Conservation (phyloP, 495 filamentous ascomycete genomes). For the Immersiella caudata region DNA sequence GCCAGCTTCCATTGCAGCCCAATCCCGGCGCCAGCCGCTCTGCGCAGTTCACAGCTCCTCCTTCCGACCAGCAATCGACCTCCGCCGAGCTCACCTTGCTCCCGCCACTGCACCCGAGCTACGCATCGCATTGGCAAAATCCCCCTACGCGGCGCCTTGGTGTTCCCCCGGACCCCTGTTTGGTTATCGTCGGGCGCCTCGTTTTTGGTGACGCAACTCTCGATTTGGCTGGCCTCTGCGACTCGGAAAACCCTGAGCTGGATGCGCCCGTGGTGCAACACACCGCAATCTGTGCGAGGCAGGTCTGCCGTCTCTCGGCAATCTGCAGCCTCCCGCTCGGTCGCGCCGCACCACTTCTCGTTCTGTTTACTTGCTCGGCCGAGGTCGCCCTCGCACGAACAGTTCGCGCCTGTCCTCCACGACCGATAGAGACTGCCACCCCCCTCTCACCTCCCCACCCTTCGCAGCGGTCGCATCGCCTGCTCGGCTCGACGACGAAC, state of each 20-base stretch:
- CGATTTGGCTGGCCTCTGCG: background rate
- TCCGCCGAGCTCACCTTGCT: background rate
- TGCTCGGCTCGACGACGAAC: conserved; percentile 1
- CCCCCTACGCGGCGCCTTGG: background rate
- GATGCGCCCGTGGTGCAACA: conserved; percentile 1
- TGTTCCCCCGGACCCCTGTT: background rate
- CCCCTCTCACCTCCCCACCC: background rate
- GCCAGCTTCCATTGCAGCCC: background rate
- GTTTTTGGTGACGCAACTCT: conserved; percentile 8
- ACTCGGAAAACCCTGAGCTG: background rate
- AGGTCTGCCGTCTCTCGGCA: background rate
- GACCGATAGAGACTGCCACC: background rate
- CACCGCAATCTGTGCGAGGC: conserved; percentile 9
- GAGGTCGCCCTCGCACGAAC: background rate
- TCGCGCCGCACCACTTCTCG: conserved; percentile 17
- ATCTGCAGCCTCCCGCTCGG: conserved; percentile 25
- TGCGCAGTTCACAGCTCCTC: background rate
- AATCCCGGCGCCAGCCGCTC: background rate
- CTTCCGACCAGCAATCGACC: background rate
- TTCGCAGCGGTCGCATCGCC: background rate
- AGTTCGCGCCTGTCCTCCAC: conserved; percentile 6
- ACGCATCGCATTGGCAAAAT: background rate
- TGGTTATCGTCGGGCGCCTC: background rate
- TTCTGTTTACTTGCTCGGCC: conserved; percentile 16
- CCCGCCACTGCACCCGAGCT: background rate